Evolutionary conservation across 2,329 filamentous ascomycete genomes (phyloP), one percentile per base, ranked within the genome.

Genomic region (Thelonectria olida): DNA sequence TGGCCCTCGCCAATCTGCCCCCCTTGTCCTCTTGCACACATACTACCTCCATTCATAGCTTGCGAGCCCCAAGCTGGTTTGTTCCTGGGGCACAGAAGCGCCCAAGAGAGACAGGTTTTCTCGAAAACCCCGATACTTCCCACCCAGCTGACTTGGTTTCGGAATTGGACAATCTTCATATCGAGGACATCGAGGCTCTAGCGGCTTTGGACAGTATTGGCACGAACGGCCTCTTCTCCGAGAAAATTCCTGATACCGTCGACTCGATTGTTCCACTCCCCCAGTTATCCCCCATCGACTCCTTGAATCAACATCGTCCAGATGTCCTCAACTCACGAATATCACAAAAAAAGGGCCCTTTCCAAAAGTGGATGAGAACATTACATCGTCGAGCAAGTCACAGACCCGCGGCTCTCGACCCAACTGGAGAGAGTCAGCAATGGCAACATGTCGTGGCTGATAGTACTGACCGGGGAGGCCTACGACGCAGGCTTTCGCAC

Each of bases 331-430:
- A 59, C 58, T 38, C 56, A 17, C n/a, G 67, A 51, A 55, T 54
- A 44, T 6, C 61, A 39, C 52, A 66, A 15, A 59, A 36, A n/a
- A 72, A 68, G 45, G 72, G 71, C 7, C 87, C 89, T 2, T 93
- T 95, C 69, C 84, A 86, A 45, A 89, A 86, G 73, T 95, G 92
- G 91, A 86, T 94, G 77, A 90, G 82, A 64, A 90, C 85, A 5
- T 78, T 95, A 19, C 86, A 90, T 61, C 85, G 84, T 63, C 85
- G 85, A 69, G 85, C 82, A 59, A 74, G 71, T 47, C 80, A 81
- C 54, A 81, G 78, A 44, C 62, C 64, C 12, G 51, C 55, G 7
- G 10, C 55, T 25, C 61, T 58, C 47, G 25, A 47, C 17, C 4
- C 23, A 27, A 31, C 58, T 34, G 45, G 39, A 17, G 15, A 39